These are phyloP conservation scores for Ailanthus altissimus DNA, from an alignment of 345 rosid genomes.

Conservation along the genomic window DNA sequence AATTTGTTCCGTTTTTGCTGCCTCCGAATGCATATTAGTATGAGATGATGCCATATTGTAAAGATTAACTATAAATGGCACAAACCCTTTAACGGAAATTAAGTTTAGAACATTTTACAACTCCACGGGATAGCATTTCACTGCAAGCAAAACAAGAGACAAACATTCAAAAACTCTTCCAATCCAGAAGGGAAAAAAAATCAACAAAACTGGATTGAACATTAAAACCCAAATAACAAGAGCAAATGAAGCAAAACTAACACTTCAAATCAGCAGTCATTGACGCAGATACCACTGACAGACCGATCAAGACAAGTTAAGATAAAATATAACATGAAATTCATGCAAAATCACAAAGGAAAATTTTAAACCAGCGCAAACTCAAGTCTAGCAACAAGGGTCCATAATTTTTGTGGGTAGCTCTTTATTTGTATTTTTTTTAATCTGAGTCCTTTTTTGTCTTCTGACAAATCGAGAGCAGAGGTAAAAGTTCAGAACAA, in stretches of 20 bases:
- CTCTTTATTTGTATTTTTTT: background rate
- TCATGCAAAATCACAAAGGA: background rate
- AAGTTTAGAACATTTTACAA: slow-evolving; percentile 14
- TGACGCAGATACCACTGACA: background rate
- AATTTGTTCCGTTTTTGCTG: slow-evolving; percentile 80
- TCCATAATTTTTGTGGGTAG: too few relatives aligned
- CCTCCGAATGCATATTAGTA: slow-evolving; percentile 53
- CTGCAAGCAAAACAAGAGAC: slow-evolving; percentile 30
- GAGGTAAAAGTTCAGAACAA: too few relatives aligned
- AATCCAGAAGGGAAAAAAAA: background rate
- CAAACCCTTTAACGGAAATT: slow-evolving; percentile 29
- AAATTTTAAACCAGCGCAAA: background rate
- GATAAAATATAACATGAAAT: background rate
- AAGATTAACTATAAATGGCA: slow-evolving; percentile 2
- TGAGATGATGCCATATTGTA: slow-evolving; percentile 57
- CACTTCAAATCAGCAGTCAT: slow-evolving; percentile 1
- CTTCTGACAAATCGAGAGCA: background rate
- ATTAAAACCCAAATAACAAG: slow-evolving; percentile 7
- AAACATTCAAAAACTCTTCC: slow-evolving; percentile 15
- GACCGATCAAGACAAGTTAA: background rate
- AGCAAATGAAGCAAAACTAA: background rate
- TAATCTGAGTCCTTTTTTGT: background rate
- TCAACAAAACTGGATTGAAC: background rate
- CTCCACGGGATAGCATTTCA: slow-evolving; percentile 10
- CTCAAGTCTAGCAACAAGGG: background rate